Evolutionary conservation across 768 basidiomycete species (phyloP).

Genomic region (Neoboletus brunneissimus): DNA sequence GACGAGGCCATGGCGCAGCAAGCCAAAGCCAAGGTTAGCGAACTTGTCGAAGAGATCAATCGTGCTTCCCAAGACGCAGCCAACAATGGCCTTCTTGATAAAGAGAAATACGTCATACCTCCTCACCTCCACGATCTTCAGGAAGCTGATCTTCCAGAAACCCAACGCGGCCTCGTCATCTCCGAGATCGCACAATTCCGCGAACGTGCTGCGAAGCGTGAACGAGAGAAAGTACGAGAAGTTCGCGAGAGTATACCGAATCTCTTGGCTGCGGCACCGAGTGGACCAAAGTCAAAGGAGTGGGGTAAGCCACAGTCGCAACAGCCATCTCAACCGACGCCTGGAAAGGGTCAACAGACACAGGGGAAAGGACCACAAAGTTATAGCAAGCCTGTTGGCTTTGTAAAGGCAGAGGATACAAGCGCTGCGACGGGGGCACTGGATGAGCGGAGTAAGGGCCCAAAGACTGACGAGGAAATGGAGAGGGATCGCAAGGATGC

Average conservation of each 20-base stretch:
- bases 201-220: conserved; percentile 87
- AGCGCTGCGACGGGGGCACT: conserved; percentile 36
- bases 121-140: conserved; percentile 96
- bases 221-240: conserved; percentile 85
- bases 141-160: conserved; percentile 96
- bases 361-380: conserved; percentile 70
- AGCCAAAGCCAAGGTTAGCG: conserved; percentile 62
- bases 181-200: conserved; percentile 96
- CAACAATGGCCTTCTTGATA: conserved; percentile 69
- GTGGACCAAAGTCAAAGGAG: conserved; percentile 73
- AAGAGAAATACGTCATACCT: conserved; percentile 87
- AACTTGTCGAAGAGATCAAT: conserved; percentile 69
- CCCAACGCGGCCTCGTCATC: conserved; percentile 85
- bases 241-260: conserved; percentile 57
- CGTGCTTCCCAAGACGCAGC: conserved; percentile 72
- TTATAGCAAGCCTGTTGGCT: conserved; percentile 77
- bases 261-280: conserved; percentile 43
- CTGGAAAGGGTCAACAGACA: conserved; percentile 44
- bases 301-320: conserved; percentile 62
- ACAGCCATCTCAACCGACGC: conserved; percentile 34
- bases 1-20: conserved; percentile 66
- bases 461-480: conserved; percentile 84
- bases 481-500: conserved; percentile 80
- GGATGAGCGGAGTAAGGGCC: conserved; percentile 37
- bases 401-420: conserved; percentile 68